Percentiles rank a stretch among this genome's conserved stretches.
Conservation (phyloP, 176 grass and related monocot genomes). For the Cenchrus americanus region DNA sequence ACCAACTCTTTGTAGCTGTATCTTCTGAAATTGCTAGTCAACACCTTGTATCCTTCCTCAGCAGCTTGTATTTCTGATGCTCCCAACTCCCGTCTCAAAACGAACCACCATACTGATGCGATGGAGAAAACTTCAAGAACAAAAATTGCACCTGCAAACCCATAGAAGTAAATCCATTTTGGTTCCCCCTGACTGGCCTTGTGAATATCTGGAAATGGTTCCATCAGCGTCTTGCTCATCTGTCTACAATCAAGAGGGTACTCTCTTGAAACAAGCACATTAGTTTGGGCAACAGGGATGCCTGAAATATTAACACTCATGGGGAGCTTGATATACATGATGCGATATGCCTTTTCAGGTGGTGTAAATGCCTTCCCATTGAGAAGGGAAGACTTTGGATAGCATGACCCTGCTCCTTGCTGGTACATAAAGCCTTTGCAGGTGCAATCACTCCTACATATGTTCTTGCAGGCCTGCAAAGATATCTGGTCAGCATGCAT, state of each 20-base stretch:
- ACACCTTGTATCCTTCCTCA: neutral
- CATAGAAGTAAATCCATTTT: constrained; percentile 10
- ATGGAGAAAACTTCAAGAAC: neutral
- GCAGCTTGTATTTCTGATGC: neutral
- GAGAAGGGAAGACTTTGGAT: constrained; percentile 17
- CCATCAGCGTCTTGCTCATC: neutral
- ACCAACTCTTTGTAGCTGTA: constrained; percentile 21
- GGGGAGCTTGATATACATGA: neutral
- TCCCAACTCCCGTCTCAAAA: constrained; percentile 13
- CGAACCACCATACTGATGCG: neutral
- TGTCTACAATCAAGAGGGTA: neutral
- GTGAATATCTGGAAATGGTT: neutral
- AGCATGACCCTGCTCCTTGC: constrained; percentile 19
- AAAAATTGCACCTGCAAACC: constrained; percentile 20
- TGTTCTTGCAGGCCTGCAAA: neutral
- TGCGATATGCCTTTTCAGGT: neutral
- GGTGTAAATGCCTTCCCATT: neutral
- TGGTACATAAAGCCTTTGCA: constrained; percentile 5
- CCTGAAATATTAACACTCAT: neutral
- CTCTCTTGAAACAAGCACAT: neutral
- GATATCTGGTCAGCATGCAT: neutral
- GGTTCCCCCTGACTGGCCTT: neutral
- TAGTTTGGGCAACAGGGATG: neutral
- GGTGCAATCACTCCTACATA: constrained; percentile 13
- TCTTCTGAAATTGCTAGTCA: constrained; percentile 19